Base-by-base conservation (phyloP, 169 alveolate species). In the Cryptosporidium viatorum region DNA sequence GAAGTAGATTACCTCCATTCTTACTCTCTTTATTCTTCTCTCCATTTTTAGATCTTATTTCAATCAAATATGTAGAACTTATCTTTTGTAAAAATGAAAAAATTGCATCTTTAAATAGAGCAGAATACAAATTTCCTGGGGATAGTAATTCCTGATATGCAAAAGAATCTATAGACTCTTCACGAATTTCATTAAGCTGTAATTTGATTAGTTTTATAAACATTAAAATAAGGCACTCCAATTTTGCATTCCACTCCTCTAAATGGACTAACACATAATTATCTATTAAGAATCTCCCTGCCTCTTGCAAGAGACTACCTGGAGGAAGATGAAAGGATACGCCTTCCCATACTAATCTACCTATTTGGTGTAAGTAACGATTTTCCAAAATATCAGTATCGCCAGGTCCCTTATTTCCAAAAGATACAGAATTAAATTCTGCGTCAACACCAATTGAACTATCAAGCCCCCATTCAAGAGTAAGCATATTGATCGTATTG, bases 251-350 rank as follows among this genome's bases (percentile, higher is more conserved):
- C 92, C 96, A 94, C 67, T 94, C 95, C 58, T 95, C 92, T 31
- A 97, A 93, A 85, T 98, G 99, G 26, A 98, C 97, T 69, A 97
- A 94, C 5, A 98, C 97, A 85, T 96, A 96, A 93, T 97, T 97
- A 62, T 95, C 94, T 45, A 98, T 85, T 75, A 98, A 93, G 84
- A 94, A 92, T 48, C 94, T 93, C 18, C 99, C 99, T 43, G 97
- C 98, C 71, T 97, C 98, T 45, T 96, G 98, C 91, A 95, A 97
- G 12, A 97, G 93, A 51, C 96, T 95, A 18, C 97, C 98, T 14
- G 97, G 96, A 69, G 92, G 93, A 59, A 94, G 87, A 68, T 95
- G 96, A 86, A 95, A 86, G 3, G 93, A 69, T 69, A 94, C 94
- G 33, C 92, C 94, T 26, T 91, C 69, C 96, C 96, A 94, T 62